A percentile compares a stretch with the other conserved stretches of the same genome.
phyloP scores from a whole-genome alignment of 371 early-diverging fungal genomes.

The Mucor racemosus region DNA sequence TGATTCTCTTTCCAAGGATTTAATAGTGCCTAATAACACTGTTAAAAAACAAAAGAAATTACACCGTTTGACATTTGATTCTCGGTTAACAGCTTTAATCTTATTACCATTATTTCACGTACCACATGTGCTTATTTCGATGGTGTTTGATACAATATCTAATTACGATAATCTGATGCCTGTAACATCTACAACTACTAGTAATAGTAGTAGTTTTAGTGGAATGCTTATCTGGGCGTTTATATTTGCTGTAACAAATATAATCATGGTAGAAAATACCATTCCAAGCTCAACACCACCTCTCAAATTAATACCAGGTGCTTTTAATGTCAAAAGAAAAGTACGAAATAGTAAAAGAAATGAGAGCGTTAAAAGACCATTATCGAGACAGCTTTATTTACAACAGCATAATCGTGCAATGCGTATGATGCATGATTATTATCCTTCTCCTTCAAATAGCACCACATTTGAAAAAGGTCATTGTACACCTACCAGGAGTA shows the following conservation, averaged over 20 bases:
- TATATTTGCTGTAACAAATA: slow-evolving; percentile 25
- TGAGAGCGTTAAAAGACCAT: neutral
- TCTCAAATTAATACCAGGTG: neutral
- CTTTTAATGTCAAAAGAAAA: neutral
- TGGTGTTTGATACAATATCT: slow-evolving; percentile 26
- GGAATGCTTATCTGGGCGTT: slow-evolving; percentile 28
- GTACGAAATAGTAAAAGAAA: neutral
- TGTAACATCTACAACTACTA: neutral
- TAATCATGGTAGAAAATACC: slow-evolving; percentile 21
- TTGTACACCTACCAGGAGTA: neutral
- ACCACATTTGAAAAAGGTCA: neutral
- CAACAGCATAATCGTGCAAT: neutral
- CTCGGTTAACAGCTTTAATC: slow-evolving; percentile 21
- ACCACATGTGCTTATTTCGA: slow-evolving; percentile 31
- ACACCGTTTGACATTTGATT: slow-evolving; percentile 13
- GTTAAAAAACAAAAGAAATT: neutral
- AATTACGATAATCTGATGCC: slow-evolving; percentile 1
- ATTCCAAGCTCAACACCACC: neutral
- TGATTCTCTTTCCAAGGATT: slow-evolving; percentile 34
- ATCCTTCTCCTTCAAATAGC: neutral
- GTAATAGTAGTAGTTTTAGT: slow-evolving; percentile 8
- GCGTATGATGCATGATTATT: neutral
- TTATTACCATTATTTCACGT: slow-evolving; percentile 32
- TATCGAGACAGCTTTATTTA: slow-evolving; percentile 3
- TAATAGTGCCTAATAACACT: slow-evolving; percentile 8